phyloP scores from a whole-genome alignment of 306 rosid species.

The Begonia peltatifolia region DNA sequence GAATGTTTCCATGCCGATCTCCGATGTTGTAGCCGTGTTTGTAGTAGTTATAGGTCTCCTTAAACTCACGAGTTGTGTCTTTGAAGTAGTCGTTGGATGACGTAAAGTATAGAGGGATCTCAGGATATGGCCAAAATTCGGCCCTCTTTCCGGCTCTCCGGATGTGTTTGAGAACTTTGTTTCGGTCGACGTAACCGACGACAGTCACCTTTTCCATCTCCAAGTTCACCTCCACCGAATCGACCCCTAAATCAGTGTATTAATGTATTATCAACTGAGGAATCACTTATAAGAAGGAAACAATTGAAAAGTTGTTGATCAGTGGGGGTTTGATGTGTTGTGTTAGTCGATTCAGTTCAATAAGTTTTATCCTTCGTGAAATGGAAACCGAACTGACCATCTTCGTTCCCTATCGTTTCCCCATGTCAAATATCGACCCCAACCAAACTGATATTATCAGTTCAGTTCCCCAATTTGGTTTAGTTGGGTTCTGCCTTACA shows the following conservation, averaged over 20 bases:
- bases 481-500: no score
- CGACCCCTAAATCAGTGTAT: constrained; percentile 36
- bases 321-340: no score
- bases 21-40: constrained; percentile 77
- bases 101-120: constrained; percentile 74
- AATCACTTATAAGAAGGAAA: no score
- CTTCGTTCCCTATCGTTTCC: no score
- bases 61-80: constrained; percentile 63
- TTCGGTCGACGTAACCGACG: constrained; percentile 56
- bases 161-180: constrained; percentile 73
- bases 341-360: no score
- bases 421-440: no score
- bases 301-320: no score
- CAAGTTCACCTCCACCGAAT: constrained; percentile 63
- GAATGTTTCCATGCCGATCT: constrained; percentile 64
- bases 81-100: constrained; percentile 45
- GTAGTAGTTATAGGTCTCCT: constrained; percentile 75
- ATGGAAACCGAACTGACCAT: no score
- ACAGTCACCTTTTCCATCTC: constrained; percentile 63
- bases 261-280: no score
- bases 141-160: constrained; percentile 88
- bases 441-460: no score
- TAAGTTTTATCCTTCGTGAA: no score
- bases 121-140: constrained; percentile 79
- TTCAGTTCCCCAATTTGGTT: no score